Percentiles rank a stretch among this genome's conserved stretches.
phyloP scores from a whole-genome alignment of 1,284 basidiomycete species.

The Leccinum glutinopallens region DNA sequence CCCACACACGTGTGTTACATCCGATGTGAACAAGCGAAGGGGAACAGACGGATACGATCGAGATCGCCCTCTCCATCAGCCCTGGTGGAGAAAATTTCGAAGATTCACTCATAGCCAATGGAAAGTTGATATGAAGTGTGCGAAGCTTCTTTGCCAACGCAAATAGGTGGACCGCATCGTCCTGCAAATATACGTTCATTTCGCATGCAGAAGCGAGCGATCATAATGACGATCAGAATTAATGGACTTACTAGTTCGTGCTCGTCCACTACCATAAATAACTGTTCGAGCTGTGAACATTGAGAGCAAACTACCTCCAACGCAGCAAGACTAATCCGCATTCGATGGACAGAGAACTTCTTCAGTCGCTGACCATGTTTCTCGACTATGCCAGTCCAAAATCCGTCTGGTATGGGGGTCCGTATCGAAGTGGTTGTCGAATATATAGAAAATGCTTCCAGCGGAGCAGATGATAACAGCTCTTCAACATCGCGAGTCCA shows the following conservation, averaged over 20 bases:
- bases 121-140: constrained; percentile 37
- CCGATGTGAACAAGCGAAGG: constrained; percentile 50
- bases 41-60: constrained; percentile 44
- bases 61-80: constrained; percentile 38
- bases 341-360: constrained; percentile 65
- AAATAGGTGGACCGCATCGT: constrained; percentile 39
- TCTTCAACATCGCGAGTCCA: constrained; percentile 49
- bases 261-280: constrained; percentile 60
- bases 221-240: background rate
- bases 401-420: constrained; percentile 43
- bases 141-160: constrained; percentile 35
- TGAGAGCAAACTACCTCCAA: constrained; percentile 56
- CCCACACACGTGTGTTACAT: constrained; percentile 53
- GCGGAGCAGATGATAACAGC: constrained; percentile 49
- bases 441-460: constrained; percentile 65
- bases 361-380: constrained; percentile 52
- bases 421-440: constrained; percentile 47
- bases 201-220: constrained; percentile 6
- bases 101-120: constrained; percentile 16
- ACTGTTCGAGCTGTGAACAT: constrained; percentile 55
- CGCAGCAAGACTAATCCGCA: constrained; percentile 51
- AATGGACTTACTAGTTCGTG: constrained; percentile 46
- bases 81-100: constrained; percentile 29
- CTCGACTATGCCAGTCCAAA: constrained; percentile 52
- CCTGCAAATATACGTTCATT: constrained; percentile 37